Percentiles rank a stretch among this genome's conserved stretches.
Evolutionary conservation across 169 alveolate species (phyloP).

Genomic region (Perkinsus olseni): DNA sequence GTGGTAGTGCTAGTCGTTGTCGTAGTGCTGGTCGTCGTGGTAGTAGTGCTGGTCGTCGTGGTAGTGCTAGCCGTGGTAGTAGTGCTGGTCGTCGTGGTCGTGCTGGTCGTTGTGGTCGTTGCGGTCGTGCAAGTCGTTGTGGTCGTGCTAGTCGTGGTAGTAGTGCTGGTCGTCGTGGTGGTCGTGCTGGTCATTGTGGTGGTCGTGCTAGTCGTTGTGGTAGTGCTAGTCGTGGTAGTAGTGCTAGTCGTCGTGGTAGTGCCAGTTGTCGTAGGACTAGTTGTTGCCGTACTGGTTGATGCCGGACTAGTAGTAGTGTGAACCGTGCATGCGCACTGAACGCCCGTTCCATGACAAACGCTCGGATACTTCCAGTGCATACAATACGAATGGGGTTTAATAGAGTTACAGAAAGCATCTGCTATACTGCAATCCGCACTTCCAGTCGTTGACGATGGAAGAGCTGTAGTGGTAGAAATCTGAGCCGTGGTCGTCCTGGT

Average conservation of each 20-base stretch:
- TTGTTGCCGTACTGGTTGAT: conserved; percentile 11
- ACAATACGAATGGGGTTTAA: too few relatives aligned
- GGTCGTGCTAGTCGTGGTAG: conserved; percentile 26
- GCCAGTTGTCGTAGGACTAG: conserved; percentile 17
- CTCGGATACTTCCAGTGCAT: too few relatives aligned
- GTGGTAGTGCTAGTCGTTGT: conserved; percentile 20
- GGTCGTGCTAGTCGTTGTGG: too few relatives aligned
- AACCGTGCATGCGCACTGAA: too few relatives aligned
- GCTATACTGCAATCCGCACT: too few relatives aligned
- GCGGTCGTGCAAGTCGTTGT: conserved; percentile 25
- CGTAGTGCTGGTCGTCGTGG: conserved; percentile 13
- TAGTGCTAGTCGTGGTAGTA: too few relatives aligned
- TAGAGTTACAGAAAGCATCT: too few relatives aligned
- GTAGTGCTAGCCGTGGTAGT: conserved; percentile 25
- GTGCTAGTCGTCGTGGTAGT: too few relatives aligned
- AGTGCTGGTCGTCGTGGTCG: conserved; percentile 27
- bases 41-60: conserved; percentile 21
- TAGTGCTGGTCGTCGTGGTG: conserved; percentile 28
- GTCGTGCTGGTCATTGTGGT: too few relatives aligned
- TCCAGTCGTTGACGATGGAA: conserved; percentile 24
- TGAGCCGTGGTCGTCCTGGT: conserved; percentile 19
- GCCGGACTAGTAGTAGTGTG: conserved; percentile 21
- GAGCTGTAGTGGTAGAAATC: conserved; percentile 25
- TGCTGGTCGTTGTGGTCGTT: conserved; percentile 26
- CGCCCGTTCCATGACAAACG: too few relatives aligned